A percentile compares a stretch with the other conserved stretches of the same genome.
Evolutionary conservation across 306 rosid species (phyloP).

Genomic region (Quillaja saponaria): DNA sequence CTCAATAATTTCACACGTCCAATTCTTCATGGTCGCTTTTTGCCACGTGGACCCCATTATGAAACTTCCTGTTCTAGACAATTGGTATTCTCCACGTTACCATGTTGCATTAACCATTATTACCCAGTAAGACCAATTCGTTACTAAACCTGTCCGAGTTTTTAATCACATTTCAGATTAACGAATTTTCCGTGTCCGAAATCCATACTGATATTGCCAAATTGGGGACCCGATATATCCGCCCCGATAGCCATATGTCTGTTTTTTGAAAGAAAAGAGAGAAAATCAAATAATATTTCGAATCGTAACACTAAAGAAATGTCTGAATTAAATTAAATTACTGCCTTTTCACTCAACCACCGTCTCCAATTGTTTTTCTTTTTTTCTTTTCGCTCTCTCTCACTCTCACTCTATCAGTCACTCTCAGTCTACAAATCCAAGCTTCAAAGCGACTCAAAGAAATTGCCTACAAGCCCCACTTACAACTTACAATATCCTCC

Average conservation of each 20-base stretch:
- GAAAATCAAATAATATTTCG: too few species aligned
- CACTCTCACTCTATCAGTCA: slow-evolving; percentile 1
- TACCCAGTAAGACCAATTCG: too few species aligned
- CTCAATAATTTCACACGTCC: too few species aligned
- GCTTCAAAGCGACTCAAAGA: slow-evolving; percentile 19
- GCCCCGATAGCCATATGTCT: too few species aligned
- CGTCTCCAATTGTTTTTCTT: slow-evolving; percentile 27
- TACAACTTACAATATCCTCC: neutral
- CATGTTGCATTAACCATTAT: too few species aligned
- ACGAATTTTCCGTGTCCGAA: slow-evolving; percentile 28
- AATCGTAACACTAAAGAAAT: slow-evolving; percentile 68
- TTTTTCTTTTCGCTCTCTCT: slow-evolving; percentile 4
- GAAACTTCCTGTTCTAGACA: too few species aligned
- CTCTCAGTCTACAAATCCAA: neutral
- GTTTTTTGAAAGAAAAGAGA: too few species aligned
- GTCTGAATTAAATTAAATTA: slow-evolving; percentile 35
- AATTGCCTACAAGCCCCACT: slow-evolving; percentile 1
- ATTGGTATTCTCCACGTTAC: too few species aligned
- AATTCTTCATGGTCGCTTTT: too few species aligned
- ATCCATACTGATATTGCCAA: too few species aligned
- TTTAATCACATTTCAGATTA: neutral
- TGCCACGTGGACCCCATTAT: too few species aligned
- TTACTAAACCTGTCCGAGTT: neutral
- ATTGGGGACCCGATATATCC: too few species aligned
- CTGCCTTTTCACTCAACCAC: slow-evolving; percentile 24